Evolutionary conservation across 2,329 filamentous ascomycete genomes (phyloP), one percentile per base, ranked within the genome.

Genomic region (Talaromyces sp.): DNA sequence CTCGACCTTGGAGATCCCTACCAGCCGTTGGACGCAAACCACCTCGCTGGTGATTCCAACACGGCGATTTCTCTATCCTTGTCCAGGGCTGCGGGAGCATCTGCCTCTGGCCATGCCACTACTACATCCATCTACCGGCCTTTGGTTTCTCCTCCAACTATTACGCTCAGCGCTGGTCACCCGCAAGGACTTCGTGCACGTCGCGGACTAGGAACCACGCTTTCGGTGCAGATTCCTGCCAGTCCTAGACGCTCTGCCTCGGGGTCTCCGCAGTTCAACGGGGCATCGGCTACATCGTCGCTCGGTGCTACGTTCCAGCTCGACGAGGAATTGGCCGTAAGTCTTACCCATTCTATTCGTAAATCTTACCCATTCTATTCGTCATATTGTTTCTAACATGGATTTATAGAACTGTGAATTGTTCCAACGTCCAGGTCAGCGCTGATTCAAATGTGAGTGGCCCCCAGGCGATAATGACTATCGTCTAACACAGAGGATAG

Each of bases 241-340:
- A 34, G 31, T 40, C n/a, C 49, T 3, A 58, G 47, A 10, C 60
- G 63, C 29, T 65, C 63, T 27, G 56, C 38, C 7, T 58, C 58
- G 1, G 51, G 8, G 4, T 61, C 49, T n/a, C 58, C 64, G 1
- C 49, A 54, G 25, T 61, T 49, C 1, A 27, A 38, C 13, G 27
- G 11, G 7, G 38, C 25, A 17, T 36, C 51, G 17, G 22, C 64
- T 29, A 40, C 43, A 47, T 56, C 53, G 11, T 56, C 53, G 53
- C n/a, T 36, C 1, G 64, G 58, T 13, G 64, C 38, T 11, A 43
- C 61, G 2, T 65, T 65, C 34, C 13, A 43, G 19, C 38, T 65
- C 17, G 64, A 65, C 15, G 64, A 65, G 31, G 58, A 65, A 19
- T 15, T 65, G 36, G 31, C 49, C 29, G 63, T 56, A 29, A 29